These are phyloP conservation scores for Phellopilus nigrolimitatus DNA, from an alignment of 1,284 basidiomycete genomes.

Conservation along the genomic window DNA sequence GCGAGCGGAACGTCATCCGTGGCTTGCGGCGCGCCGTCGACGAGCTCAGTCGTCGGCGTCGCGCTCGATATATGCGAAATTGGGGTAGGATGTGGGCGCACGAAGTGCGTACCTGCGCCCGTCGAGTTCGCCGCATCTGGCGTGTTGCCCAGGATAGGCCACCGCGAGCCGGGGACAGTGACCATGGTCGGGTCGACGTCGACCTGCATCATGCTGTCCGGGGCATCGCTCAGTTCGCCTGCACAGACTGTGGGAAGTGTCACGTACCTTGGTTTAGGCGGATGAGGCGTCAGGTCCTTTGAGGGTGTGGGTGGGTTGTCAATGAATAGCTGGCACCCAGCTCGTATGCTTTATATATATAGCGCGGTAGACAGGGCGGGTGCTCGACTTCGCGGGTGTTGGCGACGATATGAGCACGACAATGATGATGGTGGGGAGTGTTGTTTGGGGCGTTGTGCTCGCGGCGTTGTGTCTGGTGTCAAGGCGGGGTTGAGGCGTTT, in stretches of 20 bases:
- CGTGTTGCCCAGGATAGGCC: slow-evolving; percentile 26
- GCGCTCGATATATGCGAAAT: slow-evolving; percentile 7
- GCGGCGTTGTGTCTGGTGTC: background rate
- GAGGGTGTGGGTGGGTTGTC: background rate
- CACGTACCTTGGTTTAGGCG: background rate
- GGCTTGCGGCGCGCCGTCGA: slow-evolving; percentile 31
- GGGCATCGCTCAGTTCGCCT: background rate
- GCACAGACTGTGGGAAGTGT: background rate
- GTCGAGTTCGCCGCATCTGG: slow-evolving; percentile 17
- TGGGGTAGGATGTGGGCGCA: background rate
- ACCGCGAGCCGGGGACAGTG: slow-evolving; percentile 28
- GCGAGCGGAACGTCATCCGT: slow-evolving; percentile 30
- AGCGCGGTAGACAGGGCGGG: background rate
- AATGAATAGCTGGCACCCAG: background rate
- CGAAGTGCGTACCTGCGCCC: slow-evolving; percentile 14
- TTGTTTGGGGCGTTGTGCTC: background rate
- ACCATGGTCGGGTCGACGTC: slow-evolving; percentile 24
- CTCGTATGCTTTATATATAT: too few relatives aligned
- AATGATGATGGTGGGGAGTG: background rate
- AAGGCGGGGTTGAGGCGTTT: background rate
- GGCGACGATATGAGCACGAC: background rate
- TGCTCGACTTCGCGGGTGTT: background rate
- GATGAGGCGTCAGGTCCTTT: background rate
- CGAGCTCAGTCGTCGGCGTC: background rate
- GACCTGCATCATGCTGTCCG: slow-evolving; percentile 13